phyloP scores from a whole-genome alignment of 2,329 filamentous ascomycete genomes.

The Didymella glomerata region DNA sequence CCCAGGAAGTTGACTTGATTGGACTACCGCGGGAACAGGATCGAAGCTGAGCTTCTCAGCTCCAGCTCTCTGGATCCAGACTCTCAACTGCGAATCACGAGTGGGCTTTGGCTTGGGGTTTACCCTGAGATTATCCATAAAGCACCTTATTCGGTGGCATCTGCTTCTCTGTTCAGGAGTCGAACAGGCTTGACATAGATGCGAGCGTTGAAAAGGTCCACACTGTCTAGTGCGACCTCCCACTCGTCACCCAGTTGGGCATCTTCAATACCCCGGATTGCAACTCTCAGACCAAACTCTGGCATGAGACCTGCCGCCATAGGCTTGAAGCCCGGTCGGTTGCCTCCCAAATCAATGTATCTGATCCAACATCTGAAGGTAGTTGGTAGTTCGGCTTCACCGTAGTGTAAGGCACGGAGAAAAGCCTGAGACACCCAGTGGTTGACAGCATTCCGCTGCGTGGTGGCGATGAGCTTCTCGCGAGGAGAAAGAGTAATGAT shows the following conservation, averaged over 20 bases:
- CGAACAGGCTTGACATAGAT: slow-evolving; percentile 50
- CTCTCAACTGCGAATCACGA: not conserved
- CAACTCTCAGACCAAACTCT: slow-evolving; percentile 29
- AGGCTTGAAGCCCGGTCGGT: slow-evolving; percentile 4
- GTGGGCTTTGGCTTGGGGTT: not conserved
- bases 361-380: slow-evolving; percentile 52
- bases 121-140: not conserved
- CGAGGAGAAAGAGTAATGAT: slow-evolving; percentile 57
- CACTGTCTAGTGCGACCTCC: slow-evolving; percentile 53
- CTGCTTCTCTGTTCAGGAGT: slow-evolving; percentile 44
- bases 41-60: slow-evolving; percentile 5
- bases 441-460: slow-evolving; percentile 45
- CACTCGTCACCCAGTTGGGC: slow-evolving; percentile 55
- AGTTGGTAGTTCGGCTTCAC: slow-evolving; percentile 60
- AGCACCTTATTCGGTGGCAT: not conserved
- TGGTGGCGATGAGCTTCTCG: slow-evolving; percentile 55
- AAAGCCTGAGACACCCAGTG: slow-evolving; percentile 65
- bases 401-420: slow-evolving; percentile 66
- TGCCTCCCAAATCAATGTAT: slow-evolving; percentile 11
- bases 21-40: not conserved
- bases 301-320: slow-evolving; percentile 28
- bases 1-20: not conserved
- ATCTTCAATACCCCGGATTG: slow-evolving; percentile 25
- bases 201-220: slow-evolving; percentile 48
- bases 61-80: not conserved